Evolutionary conservation across 2,329 filamentous ascomycete species (phyloP), one percentile per base, ranked within the genome.

Genomic region (Diaporthe australafricana): DNA sequence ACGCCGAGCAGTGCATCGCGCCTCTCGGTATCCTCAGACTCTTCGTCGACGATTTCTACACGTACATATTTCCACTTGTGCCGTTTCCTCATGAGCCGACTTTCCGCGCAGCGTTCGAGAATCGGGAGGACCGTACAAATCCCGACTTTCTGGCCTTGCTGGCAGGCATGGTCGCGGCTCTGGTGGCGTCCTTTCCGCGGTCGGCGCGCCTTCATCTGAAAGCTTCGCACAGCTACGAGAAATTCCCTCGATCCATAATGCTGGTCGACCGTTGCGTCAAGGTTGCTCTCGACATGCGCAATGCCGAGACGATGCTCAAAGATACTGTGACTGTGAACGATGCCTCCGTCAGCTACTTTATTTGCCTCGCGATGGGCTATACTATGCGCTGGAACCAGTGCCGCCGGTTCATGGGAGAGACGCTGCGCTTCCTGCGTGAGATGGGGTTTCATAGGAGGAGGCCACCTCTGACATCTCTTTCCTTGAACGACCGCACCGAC

Each of bases 1-100:
- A 89, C 72, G 89, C 91, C 60, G 93, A 95, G 78, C 85, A 88
- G 2, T 72, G 72, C 25, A 94, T 95, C 73, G 93, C 92, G 50
- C 91, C 93, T 0, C 86, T 92, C 80, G 87, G 89, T 9, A 89
- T 92, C 14, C 83, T 95, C 67, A 87, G 92, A 76, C 86, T 92
- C 2, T 85, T 95, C 20, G 88, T 95, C 71, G 92, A 95, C 79
- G 93, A 95, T 82, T 95, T 94, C 86, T 95, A 95, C 82, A 94
- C 91, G 22, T 94, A 94, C 79, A 92, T 95, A 68, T 92, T 95
- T 76, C 93, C 93, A 1, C 86, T 95, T 11, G 89, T 89, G 71
- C 93, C 93, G 0, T 95, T 95, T 71, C 93, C 93, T 0, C 93
- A 95, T 80, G 92, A 95, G 78, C 92, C 92, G 0, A 93, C 92